Evolutionary conservation across 257 asterid genomes (phyloP).

Genomic region (Galeopsis tetrahit): DNA sequence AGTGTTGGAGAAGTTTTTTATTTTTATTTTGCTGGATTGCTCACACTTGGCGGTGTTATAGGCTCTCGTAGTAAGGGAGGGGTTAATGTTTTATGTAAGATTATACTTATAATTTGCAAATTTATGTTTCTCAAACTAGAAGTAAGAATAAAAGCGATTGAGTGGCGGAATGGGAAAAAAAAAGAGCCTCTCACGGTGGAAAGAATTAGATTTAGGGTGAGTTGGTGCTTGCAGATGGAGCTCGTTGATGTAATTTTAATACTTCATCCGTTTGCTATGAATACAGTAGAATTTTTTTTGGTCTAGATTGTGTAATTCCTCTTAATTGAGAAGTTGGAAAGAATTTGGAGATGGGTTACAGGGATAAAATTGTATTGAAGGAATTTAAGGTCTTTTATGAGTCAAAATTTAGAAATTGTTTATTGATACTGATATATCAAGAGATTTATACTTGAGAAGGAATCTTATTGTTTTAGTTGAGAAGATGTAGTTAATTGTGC

Average conservation of each 20-base stretch:
- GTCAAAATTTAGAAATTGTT: slow-evolving; percentile 4
- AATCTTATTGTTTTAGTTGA: not conserved
- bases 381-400: not conserved
- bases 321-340: not conserved
- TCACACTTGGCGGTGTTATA: slow-evolving; percentile 1
- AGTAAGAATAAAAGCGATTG: slow-evolving; percentile 1
- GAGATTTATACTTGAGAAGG: not conserved
- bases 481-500: not conserved
- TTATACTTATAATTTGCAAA: slow-evolving; percentile 21
- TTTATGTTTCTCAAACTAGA: slow-evolving; percentile 1
- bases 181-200: not conserved
- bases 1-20: not conserved
- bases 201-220: slow-evolving; percentile 20
- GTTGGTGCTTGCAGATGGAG: slow-evolving; percentile 12
- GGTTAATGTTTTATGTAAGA: not conserved
- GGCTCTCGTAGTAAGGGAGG: not conserved
- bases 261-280: not conserved
- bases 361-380: not conserved
- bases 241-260: not conserved
- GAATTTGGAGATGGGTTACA: not conserved
- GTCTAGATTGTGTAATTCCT: not conserved
- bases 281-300: not conserved
- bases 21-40: slow-evolving; percentile 16
- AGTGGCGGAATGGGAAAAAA: slow-evolving; percentile 12
- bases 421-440: not conserved